These are phyloP conservation scores for Teunomyces funiuensis DNA, from an alignment of 805 yeast species.

Conservation along the genomic window DNA sequence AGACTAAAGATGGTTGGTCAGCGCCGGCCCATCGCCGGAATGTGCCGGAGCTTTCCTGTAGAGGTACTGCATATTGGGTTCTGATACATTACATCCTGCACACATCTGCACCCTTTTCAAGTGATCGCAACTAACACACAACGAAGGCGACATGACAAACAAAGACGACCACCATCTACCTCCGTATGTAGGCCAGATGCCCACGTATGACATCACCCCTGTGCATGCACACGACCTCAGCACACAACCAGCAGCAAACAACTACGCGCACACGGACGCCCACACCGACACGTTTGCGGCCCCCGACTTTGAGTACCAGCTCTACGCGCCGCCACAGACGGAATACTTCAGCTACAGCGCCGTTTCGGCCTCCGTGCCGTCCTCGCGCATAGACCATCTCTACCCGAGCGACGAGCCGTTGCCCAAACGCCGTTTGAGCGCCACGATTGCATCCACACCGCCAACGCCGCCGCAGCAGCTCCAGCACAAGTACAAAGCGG, in stretches of 20 bases:
- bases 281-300: not conserved
- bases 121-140: too few relatives aligned
- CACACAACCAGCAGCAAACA: too few relatives aligned
- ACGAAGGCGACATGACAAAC: slow-evolving; percentile 4
- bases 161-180: slow-evolving; percentile 1
- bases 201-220: not conserved
- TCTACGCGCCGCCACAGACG: not conserved
- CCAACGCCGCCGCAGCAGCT: slow-evolving; percentile 1
- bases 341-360: slow-evolving; percentile 12
- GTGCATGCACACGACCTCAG: slow-evolving; percentile 1
- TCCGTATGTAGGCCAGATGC: not conserved
- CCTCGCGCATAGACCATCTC: slow-evolving; percentile 10
- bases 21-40: too few relatives aligned
- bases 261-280: too few relatives aligned
- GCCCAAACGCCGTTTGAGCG: slow-evolving; percentile 6
- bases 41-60: too few relatives aligned
- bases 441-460: slow-evolving; percentile 1
- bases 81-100: too few relatives aligned
- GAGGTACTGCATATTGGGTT: too few relatives aligned
- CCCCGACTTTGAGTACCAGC: slow-evolving; percentile 5
- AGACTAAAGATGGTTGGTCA: too few relatives aligned
- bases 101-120: not conserved
- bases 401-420: slow-evolving; percentile 4
- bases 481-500: not conserved
- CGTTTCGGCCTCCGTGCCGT: slow-evolving; percentile 7